Evolutionary conservation across 202 grass and related monocot species (phyloP), one percentile per base, ranked within the genome.

Genomic region (Bolboschoenoplectus hybrid): DNA sequence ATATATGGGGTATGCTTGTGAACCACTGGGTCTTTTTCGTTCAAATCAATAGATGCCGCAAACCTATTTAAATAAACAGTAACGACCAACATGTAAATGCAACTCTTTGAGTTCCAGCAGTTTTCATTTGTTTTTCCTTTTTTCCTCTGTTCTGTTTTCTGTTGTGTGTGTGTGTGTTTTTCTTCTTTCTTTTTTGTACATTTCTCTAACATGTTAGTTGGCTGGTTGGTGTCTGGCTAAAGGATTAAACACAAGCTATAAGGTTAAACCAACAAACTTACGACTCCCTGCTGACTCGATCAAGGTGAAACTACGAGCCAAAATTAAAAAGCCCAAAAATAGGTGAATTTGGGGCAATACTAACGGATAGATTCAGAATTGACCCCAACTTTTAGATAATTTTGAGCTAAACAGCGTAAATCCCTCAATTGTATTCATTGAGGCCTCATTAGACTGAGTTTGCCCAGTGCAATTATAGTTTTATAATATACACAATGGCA

Each of bases 1-100:
- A 94, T 92, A 63, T 98, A 98, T 82, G 96, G 96, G 55, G 90
- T 98, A 84, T 98, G 91, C 74, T 98, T 98, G 93, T 98, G 96
- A 40, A 95, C 93, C 89, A 98, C 91, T n/a, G 87, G 81, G 79
- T 98, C 96, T 87, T 90, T 95, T 81, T 89, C 91, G 49, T 79
- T 89, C 88, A 95, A 86, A 86, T 95, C 91, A 71, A 94, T 90
- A 39, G 89, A 91, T 53, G 95, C 93, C 62, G 93, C 82, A 87
- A 94, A 98, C 74, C 93, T 98, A 90, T 13, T 34, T 63, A 83
- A 86, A 87, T 82, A 56, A 90, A 9, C 60, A 88, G 36, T 34
- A 51, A 68, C 40, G 7, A 66, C 62, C 40, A 82, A 46, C 9
- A 47, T 64, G 39, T 82, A 63, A 82, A 62, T 61, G n/a, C 14